These are phyloP conservation scores for Styphnolobium japonicum DNA, from an alignment of 306 rosid genomes.

Conservation along the genomic window DNA sequence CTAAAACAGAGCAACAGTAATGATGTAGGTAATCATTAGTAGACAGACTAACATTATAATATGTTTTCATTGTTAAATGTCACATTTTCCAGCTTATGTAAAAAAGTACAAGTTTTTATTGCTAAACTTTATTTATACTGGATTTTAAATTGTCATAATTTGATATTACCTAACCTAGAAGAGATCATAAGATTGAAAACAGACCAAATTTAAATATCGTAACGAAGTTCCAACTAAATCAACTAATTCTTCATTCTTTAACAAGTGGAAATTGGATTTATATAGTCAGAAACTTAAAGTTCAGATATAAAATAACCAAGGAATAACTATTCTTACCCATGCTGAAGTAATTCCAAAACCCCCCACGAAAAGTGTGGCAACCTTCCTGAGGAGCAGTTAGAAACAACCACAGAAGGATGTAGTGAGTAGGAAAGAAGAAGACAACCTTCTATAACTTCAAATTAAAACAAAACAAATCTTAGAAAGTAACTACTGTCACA, in stretches of 20 bases:
- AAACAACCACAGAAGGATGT: constrained; percentile 18
- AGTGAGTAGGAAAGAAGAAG: constrained; percentile 8
- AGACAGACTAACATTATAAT: neutral
- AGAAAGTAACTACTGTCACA: neutral
- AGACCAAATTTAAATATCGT: neutral
- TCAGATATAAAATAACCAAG: constrained; percentile 13
- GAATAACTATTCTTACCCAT: constrained; percentile 67
- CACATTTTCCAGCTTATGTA: neutral
- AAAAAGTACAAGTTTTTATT: neutral
- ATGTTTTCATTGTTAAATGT: neutral
- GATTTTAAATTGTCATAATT: neutral
- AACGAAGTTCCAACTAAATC: neutral
- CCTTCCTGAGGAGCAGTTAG: constrained; percentile 68
- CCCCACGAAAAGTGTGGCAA: constrained; percentile 88
- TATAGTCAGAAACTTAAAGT: constrained; percentile 7
- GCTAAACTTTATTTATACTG: neutral
- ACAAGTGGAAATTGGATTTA: neutral
- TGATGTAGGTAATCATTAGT: neutral
- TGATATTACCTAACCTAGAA: neutral
- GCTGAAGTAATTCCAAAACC: constrained; percentile 98
- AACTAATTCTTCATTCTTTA: neutral
- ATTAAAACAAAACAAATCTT: neutral
- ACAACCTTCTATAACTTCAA: neutral
- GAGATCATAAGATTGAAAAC: constrained; percentile 1
- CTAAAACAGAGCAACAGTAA: neutral